phyloP scores from a whole-genome alignment of 1,139 yeast genomes.

The Saccharomyces pastorianus region DNA sequence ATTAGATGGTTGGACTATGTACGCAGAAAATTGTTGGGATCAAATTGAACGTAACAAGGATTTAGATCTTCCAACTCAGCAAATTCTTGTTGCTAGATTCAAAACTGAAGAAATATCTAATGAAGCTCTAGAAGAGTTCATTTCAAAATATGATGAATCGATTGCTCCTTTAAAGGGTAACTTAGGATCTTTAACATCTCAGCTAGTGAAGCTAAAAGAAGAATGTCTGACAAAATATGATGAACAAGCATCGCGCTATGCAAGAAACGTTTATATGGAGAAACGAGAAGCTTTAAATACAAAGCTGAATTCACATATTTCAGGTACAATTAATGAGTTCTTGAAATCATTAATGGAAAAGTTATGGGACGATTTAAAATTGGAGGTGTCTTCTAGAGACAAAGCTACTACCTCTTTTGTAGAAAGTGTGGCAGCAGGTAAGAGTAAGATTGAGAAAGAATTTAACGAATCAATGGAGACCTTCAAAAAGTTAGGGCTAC shows the following conservation, averaged over 20 bases:
- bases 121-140: slow-evolving; percentile 27
- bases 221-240: slow-evolving; percentile 51
- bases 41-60: slow-evolving; percentile 90
- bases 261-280: slow-evolving; percentile 53
- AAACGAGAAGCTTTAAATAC: slow-evolving; percentile 44
- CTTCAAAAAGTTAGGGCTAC: slow-evolving; percentile 13
- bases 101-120: slow-evolving; percentile 80
- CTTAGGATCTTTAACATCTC: slow-evolving; percentile 37
- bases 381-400: slow-evolving; percentile 11
- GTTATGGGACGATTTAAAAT: slow-evolving; percentile 6
- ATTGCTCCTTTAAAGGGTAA: slow-evolving; percentile 23
- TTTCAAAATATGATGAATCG: slow-evolving; percentile 14
- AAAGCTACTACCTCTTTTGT: slow-evolving; percentile 15
- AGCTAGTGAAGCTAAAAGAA: slow-evolving; percentile 37
- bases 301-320: slow-evolving; percentile 41
- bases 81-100: slow-evolving; percentile 85
- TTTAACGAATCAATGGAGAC: slow-evolving; percentile 10
- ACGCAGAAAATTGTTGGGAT: slow-evolving; percentile 88
- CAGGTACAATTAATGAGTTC: slow-evolving; percentile 24
- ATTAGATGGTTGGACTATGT: slow-evolving; percentile 91
- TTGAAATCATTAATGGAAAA: slow-evolving; percentile 5
- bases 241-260: slow-evolving; percentile 64
- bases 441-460: slow-evolving; percentile 2
- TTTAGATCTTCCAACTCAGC: slow-evolving; percentile 93
- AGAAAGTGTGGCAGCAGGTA: slow-evolving; percentile 20